These are phyloP conservation scores for Bjerkandera adusta DNA, from an alignment of 1,284 basidiomycete genomes.

Conservation along the genomic window DNA sequence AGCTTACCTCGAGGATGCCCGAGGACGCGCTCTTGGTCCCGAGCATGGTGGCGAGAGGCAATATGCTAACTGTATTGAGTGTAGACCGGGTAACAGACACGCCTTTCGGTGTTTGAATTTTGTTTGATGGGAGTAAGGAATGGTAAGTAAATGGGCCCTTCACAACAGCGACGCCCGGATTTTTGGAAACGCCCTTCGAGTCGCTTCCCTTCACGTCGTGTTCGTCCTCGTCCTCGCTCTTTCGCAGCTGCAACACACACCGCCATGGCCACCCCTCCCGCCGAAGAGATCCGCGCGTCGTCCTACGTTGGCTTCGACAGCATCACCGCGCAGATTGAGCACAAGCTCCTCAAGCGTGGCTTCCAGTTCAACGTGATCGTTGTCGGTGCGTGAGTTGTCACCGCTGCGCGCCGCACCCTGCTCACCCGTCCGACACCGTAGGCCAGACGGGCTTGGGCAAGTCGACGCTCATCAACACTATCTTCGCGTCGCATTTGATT, in stretches of 20 bases:
- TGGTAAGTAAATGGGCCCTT: slow-evolving; percentile 1
- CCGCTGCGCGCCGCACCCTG: not conserved
- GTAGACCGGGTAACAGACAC: not conserved
- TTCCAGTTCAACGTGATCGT: slow-evolving; percentile 99
- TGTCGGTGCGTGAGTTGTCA: slow-evolving; percentile 64
- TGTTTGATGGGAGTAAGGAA: not conserved
- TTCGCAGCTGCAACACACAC: no score
- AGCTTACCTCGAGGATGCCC: no score
- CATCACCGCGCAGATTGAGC: slow-evolving; percentile 97
- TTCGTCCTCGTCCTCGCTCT: no score
- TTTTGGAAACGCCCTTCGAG: slow-evolving; percentile 3
- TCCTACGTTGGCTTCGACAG: slow-evolving; percentile 94
- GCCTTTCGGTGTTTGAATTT: slow-evolving; percentile 5
- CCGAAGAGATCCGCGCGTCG: slow-evolving; percentile 82
- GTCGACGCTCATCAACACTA: slow-evolving; percentile 98
- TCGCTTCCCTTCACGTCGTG: slow-evolving; percentile 5
- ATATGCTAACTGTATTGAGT: not conserved
- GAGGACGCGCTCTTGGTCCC: no score
- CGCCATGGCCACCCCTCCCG: slow-evolving; percentile 21
- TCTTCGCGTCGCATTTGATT: slow-evolving; percentile 97
- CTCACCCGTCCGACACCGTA: slow-evolving; percentile 26
- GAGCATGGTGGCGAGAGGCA: not conserved
- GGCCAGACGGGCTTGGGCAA: slow-evolving; percentile 98
- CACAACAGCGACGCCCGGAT: not conserved
- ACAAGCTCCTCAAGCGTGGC: slow-evolving; percentile 98